Evolutionary conservation across 1,284 basidiomycete species (phyloP).

Genomic region (Ceratobasidium theobromae): DNA sequence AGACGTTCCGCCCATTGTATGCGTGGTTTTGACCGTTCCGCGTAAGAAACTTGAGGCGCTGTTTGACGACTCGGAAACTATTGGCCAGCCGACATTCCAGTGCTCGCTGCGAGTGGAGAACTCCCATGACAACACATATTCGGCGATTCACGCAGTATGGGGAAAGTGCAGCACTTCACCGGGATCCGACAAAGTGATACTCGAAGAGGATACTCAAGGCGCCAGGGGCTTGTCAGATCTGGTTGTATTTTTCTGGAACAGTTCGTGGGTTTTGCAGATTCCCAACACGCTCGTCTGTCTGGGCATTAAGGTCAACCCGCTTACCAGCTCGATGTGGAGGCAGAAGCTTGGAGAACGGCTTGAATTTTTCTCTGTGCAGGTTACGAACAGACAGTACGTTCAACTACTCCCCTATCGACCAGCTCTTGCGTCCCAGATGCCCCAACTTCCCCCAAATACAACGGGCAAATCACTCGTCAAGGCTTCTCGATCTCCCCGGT

Average conservation of each 20-base stretch:
- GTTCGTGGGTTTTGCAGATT: neutral
- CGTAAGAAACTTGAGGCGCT: neutral
- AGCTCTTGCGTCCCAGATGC: no score
- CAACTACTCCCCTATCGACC: no score
- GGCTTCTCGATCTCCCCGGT: no score
- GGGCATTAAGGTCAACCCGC: neutral
- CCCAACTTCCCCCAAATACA: no score
- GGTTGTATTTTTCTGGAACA: conserved; percentile 5
- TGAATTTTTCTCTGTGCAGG: no score
- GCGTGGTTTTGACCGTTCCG: conserved; percentile 15
- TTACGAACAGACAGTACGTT: no score
- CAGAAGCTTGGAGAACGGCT: no score
- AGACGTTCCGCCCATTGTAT: neutral
- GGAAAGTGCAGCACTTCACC: neutral
- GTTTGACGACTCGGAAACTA: neutral
- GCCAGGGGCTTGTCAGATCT: neutral
- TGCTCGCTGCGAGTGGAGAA: neutral
- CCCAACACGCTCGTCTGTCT: neutral
- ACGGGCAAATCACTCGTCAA: neutral
- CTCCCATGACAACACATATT: neutral
- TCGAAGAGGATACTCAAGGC: conserved; percentile 1
- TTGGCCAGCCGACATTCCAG: neutral
- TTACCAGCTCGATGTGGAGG: neutral
- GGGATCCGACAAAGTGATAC: neutral
- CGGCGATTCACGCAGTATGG: neutral